A percentile compares a stretch with the other conserved stretches of the same genome.
Conservation (phyloP, 192 early-diverging fungal species). For the Anaeromyces robustus region DNA sequence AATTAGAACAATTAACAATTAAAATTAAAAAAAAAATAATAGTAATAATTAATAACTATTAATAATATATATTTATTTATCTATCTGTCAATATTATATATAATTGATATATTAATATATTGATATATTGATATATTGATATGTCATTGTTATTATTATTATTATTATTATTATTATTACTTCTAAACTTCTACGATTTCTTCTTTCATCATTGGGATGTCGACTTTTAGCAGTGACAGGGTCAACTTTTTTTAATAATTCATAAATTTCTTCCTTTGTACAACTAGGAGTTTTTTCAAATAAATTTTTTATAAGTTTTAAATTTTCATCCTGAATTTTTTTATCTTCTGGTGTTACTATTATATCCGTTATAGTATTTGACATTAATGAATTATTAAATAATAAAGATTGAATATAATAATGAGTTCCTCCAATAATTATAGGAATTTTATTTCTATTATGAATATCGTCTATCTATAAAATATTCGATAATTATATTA, state of each 20-base stretch:
- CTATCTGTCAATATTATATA: too few species aligned
- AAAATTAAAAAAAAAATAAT: too few species aligned
- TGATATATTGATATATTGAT: too few species aligned
- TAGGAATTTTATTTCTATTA: slow-evolving; percentile 46
- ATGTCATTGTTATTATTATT: too few species aligned
- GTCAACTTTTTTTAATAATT: slow-evolving; percentile 53
- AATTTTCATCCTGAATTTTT: not conserved
- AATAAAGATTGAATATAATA: slow-evolving; percentile 91
- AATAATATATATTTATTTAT: too few species aligned
- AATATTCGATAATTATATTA: too few species aligned
- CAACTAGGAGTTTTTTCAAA: not conserved
- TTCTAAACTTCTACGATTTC: slow-evolving; percentile 71
- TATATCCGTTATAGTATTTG: not conserved
- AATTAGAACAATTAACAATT: too few species aligned
- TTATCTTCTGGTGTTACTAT: not conserved
- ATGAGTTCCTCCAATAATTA: slow-evolving; percentile 90
- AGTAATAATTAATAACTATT: too few species aligned
- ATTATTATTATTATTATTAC: slow-evolving; percentile 22
- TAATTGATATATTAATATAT: too few species aligned
- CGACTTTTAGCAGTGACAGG: slow-evolving; percentile 75
- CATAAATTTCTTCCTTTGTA: slow-evolving; percentile 26
- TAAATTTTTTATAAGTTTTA: not conserved
- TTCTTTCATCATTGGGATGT: slow-evolving; percentile 78
- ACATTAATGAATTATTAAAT: slow-evolving; percentile 54
- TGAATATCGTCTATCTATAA: slow-evolving; percentile 64